Evolutionary conservation across 139 green algal species (phyloP), one percentile per base, ranked within the genome.

Genomic region (Chlamydomonas sphaeroides): DNA sequence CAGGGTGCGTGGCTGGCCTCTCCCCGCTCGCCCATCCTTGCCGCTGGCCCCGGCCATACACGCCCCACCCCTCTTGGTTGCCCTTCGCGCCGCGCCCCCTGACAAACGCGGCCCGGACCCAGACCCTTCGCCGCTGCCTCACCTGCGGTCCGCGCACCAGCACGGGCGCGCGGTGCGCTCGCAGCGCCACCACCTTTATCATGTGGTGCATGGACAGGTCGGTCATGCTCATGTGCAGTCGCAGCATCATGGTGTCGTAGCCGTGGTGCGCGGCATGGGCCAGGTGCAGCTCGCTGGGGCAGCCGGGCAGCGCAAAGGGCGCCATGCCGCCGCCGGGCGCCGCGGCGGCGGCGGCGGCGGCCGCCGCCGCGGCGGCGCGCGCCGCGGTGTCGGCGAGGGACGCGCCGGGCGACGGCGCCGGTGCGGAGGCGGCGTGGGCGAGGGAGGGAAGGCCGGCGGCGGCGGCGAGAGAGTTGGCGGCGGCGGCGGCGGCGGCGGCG

Each of bases 121-220:
- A n/a, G n/a, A n/a, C 45, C 45, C 11, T 53, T 53, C 45, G 45
- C 45, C 14, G 45, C 45, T 14, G 45, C 45, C 11, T 53, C 45
- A 53, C 45, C 45, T 53, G 45, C 45, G 45, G 45, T 14, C 45
- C 45, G 11, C 62, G 62, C 17, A 82, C 42, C 4, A 53, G 42
- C n/a, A 82, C 17, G 61, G 75, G 75, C 32, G 15, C 5, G 21
- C 62, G n/a, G 45, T 72, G 42, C 61, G 75, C 75, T 42, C 30
- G 45, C 28, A 82, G 42, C 33, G 75, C 61, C n/a, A 82, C 75
- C 32, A 82, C 62, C 59, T 72, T 82, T 33, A 49, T 72, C 11
- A 41, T 61, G 41, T 82, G 75, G 62, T 82, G 75, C 75, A 82
- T 72, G 41, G 75, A 63, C 32, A 82, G 75, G 75, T 82, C 75